Base-by-base conservation (phyloP, 1,284 basidiomycete genomes). In the Cryptococcus amylolentus region DNA sequence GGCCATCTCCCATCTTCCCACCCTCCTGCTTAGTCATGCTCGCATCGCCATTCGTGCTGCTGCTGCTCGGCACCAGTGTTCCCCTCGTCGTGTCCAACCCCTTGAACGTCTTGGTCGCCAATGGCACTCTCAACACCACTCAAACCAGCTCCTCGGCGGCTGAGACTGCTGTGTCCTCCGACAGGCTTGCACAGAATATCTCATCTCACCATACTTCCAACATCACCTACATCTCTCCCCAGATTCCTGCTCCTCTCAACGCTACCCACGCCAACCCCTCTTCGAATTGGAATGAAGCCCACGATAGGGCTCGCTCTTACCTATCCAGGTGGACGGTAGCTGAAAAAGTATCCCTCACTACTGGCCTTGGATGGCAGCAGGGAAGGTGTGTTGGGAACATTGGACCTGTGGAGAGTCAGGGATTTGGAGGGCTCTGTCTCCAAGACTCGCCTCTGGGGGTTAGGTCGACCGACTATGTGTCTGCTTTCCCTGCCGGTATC, bases 401-500 rank as follows among this genome's bases (percentile, higher is more conserved):
- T 3, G 81, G 81, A 12, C 73, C 84, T 5, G 82, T 89, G 46
- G 78, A 83, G 0, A 79, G 81, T 2, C 83, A 86, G 57, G 79
- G 80, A 41, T 89, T 87, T 75, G 80, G 81, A 1, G 87, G 87
- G 0, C 78, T 89, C 26, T 91, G 88, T 69, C 77, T 89, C 49
- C 67, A 80, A 59, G 81, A 82, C 59, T 66, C 66, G 12, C 80
- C 80, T 0, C 57, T 76, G 4, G 88, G 88, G 12, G 83, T 88
- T 26, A 80, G 87, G 53, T 82, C 81, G 62, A 81, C 83, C 0
- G 85, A 87, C 67, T 70, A 77, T n/a, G 81, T 83, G 7, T 85
- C 84, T 26, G 84, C 81, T 3, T 89, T 89, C 75, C 87, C 88
- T 7, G 82, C 86, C n/a, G 87, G 81, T 16, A 84, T 89, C 75